Evolutionary conservation across 192 early-diverging fungal genomes (phyloP), one percentile per base, ranked within the genome.

Genomic region (Tieghemiomyces parasiticus): DNA sequence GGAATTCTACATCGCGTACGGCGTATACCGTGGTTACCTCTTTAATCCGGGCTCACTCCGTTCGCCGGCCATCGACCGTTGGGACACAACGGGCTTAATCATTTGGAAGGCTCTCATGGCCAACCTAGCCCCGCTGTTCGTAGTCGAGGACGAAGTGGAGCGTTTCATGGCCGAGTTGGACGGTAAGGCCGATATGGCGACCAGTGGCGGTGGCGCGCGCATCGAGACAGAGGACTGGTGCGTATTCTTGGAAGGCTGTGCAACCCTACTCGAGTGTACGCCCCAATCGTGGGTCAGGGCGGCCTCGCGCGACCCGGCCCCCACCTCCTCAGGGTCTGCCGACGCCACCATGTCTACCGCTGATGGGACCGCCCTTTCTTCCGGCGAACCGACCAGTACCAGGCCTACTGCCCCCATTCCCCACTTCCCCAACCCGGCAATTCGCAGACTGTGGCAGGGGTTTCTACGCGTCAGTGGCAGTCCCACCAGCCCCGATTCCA

Each of bases 1-100:
- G 16, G 54, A 56, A 34, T 56, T 56, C 33, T 56, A 28, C 24
- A 56, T 56, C 33, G 54, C 54, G 9, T 56, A 56, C 34, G 54
- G 54, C 20, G 54, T 56, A 1, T 56, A 56, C 54, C 54, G 54
- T 13, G 31, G 32, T 2, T 56, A 35, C 34, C 16, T 56, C 16
- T 13, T 31, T 31, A 30, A 8, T 10, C 54, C 54, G 4, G 32
- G 54, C 19, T 31, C 32, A 8, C 34, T 56, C 29, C 54, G 24
- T 19, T 56, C 31, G 16, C 34, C 54, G 29, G 30, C 34, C 30
- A 1, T 56, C 3, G 54, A 56, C 30, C 54, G 20, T 4, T 56
- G 31, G 30, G 54, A 56, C 32, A 34, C 30, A 4, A 56, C 33
- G 14, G 54, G 54, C 2, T 35, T 24, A n/a, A 20, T 56, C 9